Evolutionary conservation across 139 green algal species (phyloP).

Genomic region (Picochlorum sp.): DNA sequence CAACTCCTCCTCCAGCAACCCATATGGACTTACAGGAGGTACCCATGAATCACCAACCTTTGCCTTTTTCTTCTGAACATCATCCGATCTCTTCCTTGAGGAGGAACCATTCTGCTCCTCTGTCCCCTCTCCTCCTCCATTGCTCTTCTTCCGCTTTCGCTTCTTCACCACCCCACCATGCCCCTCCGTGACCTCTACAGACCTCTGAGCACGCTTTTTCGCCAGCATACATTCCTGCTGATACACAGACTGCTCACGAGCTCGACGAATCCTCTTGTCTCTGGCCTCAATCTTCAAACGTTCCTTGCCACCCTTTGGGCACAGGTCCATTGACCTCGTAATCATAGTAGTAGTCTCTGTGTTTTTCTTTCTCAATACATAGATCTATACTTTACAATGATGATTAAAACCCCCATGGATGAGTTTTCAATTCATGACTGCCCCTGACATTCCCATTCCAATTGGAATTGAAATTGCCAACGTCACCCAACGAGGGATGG

Average conservation of each 20-base stretch:
- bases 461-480: no score
- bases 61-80: conserved; percentile 5
- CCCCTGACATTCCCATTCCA: no score
- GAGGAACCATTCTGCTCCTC: background rate
- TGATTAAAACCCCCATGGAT: no score
- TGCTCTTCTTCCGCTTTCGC: conserved; percentile 1
- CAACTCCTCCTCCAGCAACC: conserved; percentile 77
- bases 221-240: background rate
- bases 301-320: no score
- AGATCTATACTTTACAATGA: no score
- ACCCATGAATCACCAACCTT: conserved; percentile 34
- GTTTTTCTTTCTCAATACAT: no score
- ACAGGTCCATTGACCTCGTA: no score
- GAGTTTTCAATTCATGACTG: no score
- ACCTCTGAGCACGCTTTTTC: background rate
- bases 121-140: background rate
- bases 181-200: background rate
- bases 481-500: no score
- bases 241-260: background rate
- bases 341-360: no score
- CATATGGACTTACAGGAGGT: conserved; percentile 59
- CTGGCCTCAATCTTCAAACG: no score
- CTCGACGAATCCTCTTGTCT: no score
- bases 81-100: background rate
- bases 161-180: background rate